Percentiles rank a stretch among this genome's conserved stretches.
These are phyloP conservation scores for Nymphaea thermarum DNA, from an alignment of 164 flowering plant genomes.

Conservation along the genomic window DNA sequence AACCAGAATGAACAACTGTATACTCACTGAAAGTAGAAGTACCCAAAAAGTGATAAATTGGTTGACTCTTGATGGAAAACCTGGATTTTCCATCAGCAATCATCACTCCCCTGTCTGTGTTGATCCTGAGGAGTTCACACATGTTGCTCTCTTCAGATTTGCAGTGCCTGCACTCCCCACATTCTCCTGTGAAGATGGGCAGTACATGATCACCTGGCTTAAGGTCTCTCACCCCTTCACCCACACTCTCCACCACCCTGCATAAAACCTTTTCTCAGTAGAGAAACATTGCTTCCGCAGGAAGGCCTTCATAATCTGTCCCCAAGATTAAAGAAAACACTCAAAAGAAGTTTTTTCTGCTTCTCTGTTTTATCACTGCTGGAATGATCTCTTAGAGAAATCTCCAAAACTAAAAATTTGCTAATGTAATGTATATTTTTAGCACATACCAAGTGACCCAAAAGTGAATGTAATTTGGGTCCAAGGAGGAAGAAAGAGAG, in stretches of 20 bases:
- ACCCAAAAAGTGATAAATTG: conserved; percentile 1
- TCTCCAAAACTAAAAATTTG: no score
- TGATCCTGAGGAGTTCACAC: conserved; percentile 1
- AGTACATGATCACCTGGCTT: not conserved
- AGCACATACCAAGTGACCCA: no score
- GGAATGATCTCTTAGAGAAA: no score
- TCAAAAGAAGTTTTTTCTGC: no score
- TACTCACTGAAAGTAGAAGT: conserved; percentile 4
- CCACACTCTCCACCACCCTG: not conserved
- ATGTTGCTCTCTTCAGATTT: conserved; percentile 3
- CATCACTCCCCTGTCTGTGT: conserved; percentile 3
- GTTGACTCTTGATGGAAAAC: not conserved
- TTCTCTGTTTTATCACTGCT: no score
- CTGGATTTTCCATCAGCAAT: conserved; percentile 1
- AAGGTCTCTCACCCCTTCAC: not conserved
- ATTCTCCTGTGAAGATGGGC: conserved; percentile 3
- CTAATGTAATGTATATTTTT: no score
- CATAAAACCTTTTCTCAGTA: not conserved
- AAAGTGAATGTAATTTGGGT: no score
- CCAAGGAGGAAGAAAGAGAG: no score
- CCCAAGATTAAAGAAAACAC: no score
- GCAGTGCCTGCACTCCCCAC: conserved; percentile 1
- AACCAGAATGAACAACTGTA: not conserved
- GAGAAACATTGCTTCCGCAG: not conserved
- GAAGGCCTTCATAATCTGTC: no score